Evolutionary conservation across 179 eudicot species (phyloP).

Genomic region (Actinidia chinensis): DNA sequence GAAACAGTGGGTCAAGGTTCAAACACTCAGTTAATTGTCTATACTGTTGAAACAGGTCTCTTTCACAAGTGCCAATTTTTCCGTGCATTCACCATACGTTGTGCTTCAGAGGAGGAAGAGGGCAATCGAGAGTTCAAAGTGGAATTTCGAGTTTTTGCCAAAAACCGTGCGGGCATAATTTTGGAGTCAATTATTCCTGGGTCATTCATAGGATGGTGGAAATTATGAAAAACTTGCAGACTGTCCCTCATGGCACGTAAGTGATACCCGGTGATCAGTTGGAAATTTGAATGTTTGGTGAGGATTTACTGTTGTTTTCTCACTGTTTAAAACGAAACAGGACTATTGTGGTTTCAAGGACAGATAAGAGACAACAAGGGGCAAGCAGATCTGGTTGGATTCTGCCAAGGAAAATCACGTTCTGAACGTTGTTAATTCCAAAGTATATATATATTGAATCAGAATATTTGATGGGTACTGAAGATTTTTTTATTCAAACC

Average conservation of each 20-base stretch:
- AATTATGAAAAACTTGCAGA: conserved; percentile 58
- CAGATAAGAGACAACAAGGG: conserved; percentile 45
- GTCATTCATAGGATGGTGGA: conserved; percentile 61
- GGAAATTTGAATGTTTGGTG: neutral
- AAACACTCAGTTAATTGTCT: neutral
- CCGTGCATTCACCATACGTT: conserved; percentile 83
- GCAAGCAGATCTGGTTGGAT: conserved; percentile 61
- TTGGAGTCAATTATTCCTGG: conserved; percentile 44
- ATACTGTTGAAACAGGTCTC: conserved; percentile 48
- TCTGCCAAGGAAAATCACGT: conserved; percentile 53
- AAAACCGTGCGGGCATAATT: conserved; percentile 61
- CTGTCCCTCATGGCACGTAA: conserved; percentile 56
- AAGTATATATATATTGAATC: neutral
- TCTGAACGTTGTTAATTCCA: conserved; percentile 50
- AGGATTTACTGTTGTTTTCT: neutral
- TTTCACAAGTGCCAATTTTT: conserved; percentile 69
- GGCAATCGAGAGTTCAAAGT: conserved; percentile 55
- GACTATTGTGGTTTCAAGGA: conserved; percentile 60
- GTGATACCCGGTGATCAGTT: neutral
- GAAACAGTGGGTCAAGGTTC: neutral
- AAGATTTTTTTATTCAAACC: neutral
- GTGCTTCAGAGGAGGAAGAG: conserved; percentile 49
- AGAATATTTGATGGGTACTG: neutral
- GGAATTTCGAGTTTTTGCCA: conserved; percentile 63
- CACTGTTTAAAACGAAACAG: conserved; percentile 35